These are phyloP conservation scores for Dictyophora rubrovolvata DNA, from an alignment of 768 basidiomycete species.

Conservation along the genomic window DNA sequence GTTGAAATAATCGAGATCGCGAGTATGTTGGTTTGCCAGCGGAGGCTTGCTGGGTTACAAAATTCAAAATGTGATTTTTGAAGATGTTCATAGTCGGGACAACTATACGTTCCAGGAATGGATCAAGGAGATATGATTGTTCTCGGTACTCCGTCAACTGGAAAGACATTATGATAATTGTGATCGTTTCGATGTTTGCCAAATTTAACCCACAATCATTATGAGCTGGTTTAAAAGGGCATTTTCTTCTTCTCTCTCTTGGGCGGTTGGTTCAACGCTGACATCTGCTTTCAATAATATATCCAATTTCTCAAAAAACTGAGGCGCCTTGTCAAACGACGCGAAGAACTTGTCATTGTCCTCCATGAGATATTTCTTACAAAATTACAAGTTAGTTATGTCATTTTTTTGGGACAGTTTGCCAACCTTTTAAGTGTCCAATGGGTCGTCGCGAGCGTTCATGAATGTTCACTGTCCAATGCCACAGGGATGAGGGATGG, in stretches of 20 bases:
- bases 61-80: constrained; percentile 40
- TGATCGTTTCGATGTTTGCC: neutral
- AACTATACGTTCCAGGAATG: constrained; percentile 72
- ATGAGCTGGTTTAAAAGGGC: constrained; percentile 32
- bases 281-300: constrained; percentile 41
- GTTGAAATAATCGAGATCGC: constrained; percentile 33
- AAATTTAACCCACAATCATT: constrained; percentile 36
- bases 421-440: too few relatives aligned
- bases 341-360: constrained; percentile 37
- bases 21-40: constrained; percentile 17
- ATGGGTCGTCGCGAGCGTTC: too few relatives aligned
- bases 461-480: too few relatives aligned
- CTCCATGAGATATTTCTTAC: constrained; percentile 19
- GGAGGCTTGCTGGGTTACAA: constrained; percentile 20
- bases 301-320: constrained; percentile 46
- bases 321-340: constrained; percentile 51
- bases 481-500: too few relatives aligned
- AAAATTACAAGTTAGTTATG: neutral
- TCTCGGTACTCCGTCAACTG: constrained; percentile 90
- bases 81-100: constrained; percentile 60
- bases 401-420: neutral
- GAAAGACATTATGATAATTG: neutral
- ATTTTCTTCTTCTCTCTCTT: constrained; percentile 35
- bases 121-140: constrained; percentile 86
- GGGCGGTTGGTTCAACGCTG: constrained; percentile 29